Base-by-base conservation (phyloP, 2,329 filamentous ascomycete species). In the Diaporthe vexans region DNA sequence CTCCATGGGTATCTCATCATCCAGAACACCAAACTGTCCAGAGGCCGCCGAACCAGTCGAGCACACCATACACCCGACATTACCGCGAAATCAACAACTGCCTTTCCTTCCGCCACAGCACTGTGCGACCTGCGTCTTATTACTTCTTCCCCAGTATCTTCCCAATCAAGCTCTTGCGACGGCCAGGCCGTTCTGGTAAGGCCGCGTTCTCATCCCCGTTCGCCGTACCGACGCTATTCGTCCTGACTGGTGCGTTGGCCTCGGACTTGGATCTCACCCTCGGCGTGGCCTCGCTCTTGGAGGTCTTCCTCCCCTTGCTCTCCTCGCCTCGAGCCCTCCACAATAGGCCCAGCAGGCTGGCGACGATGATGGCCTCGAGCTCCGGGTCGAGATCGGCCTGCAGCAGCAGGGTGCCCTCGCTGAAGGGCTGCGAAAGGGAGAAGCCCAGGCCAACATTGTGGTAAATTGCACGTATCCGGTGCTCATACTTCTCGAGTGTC, bases 391-490 rank as follows among this genome's bases (percentile, higher is more conserved):
- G 15, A 4, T 43, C 33, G 10, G 58, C 10, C 33, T 74, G 58
- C 11, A 76, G n/a, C 40, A 76, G 35, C 59, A 76, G 65, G 2
- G 67, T 73, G 3, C 75, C 75, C 58, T 76, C 73, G 54, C 73
- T 76, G 67, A 43, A 69, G 8, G 73, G 73, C 59, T 76, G 75
- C 15, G 73, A 67, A 11, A 76, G 46, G 4, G 56, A 75, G 37
- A 75, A 71, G 35, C 75, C 75, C 21, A 75, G 51, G 4, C 75
- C 75, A 52, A 76, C 73, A 40, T 76, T 74, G 67, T 75, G 65
- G 46, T 76, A 76, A 43, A 76, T 75, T 29, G 75, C 75, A 7
- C 73, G 61, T 17, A 73, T 69, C 10, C 63, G 74, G 24, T 63
- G 68, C 10, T 74, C 37, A n/a, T 70, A 40, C 19, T 46, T 70